Evolutionary conservation across 163 green algal genomes (phyloP).

Genomic region (Smithsoniella earleae): DNA sequence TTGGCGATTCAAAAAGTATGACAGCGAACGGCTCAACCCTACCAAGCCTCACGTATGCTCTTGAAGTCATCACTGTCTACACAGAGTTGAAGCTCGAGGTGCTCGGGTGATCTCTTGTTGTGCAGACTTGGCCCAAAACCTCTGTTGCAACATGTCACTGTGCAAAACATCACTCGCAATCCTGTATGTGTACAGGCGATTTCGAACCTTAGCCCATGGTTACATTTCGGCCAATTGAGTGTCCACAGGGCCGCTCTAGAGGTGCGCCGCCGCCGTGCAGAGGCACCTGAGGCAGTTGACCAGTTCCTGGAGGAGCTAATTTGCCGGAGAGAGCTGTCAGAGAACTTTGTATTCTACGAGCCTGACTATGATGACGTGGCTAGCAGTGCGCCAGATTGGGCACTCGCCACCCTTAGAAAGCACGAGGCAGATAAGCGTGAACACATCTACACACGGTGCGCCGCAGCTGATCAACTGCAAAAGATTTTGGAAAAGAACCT

Average conservation of each 20-base stretch:
- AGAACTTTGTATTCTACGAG: slow-evolving; percentile 92
- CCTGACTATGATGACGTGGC: slow-evolving; percentile 81
- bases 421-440: slow-evolving; percentile 78
- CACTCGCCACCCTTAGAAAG: slow-evolving; percentile 57
- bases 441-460: slow-evolving; percentile 75
- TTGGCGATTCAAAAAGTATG: slow-evolving; percentile 58
- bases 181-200: slow-evolving; percentile 57
- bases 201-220: slow-evolving; percentile 76
- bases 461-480: too few species aligned
- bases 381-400: slow-evolving; percentile 73
- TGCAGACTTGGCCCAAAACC: too few species aligned
- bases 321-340: slow-evolving; percentile 80
- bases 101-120: too few species aligned
- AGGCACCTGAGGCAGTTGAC: slow-evolving; percentile 65
- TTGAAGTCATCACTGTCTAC: too few species aligned
- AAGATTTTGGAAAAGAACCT: too few species aligned
- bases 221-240: slow-evolving; percentile 85
- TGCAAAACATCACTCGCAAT: too few species aligned
- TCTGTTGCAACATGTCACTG: too few species aligned
- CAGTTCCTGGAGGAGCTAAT: slow-evolving; percentile 93
- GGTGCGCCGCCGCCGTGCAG: slow-evolving; percentile 55
- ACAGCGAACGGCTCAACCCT: slow-evolving; percentile 80
- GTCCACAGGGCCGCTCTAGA: slow-evolving; percentile 74
- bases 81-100: too few species aligned
- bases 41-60: slow-evolving; percentile 41